Percentiles rank a stretch among this genome's conserved stretches.
These are phyloP conservation scores for Penicillium desertorum DNA, from an alignment of 495 filamentous ascomycete species.

Conservation along the genomic window DNA sequence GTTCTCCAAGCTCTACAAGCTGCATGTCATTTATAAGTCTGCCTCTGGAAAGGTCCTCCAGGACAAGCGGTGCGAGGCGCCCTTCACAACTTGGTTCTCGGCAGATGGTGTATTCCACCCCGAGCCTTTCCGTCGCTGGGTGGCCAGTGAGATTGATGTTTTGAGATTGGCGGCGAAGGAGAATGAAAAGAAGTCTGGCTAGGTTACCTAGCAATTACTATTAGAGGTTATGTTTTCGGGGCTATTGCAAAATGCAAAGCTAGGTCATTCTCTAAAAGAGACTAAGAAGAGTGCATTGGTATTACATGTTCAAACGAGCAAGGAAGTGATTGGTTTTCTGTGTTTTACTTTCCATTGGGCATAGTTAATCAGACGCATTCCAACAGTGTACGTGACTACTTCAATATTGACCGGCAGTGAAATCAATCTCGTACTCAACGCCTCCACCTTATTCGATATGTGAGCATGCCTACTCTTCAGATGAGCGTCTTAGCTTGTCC, in stretches of 20 bases:
- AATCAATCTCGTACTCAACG: not conserved
- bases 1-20: conserved; percentile 72
- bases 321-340: not conserved
- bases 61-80: conserved; percentile 57
- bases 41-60: conserved; percentile 43
- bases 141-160: conserved; percentile 66
- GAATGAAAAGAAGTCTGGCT: conserved; percentile 46
- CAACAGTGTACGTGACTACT: not conserved
- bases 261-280: not conserved
- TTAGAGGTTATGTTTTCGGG: not conserved
- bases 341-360: not conserved
- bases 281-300: not conserved
- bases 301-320: not conserved
- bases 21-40: conserved; percentile 61
- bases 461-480: not conserved
- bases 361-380: not conserved
- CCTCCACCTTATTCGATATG: not conserved
- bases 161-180: conserved; percentile 67
- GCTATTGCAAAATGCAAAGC: not conserved
- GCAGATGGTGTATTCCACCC: conserved; percentile 76
- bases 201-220: not conserved
- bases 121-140: conserved; percentile 78
- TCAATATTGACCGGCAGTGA: not conserved
- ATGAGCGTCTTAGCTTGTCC: not conserved
- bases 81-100: conserved; percentile 88